Base-by-base conservation (phyloP, 305 asterid species). In the Ajuga reptans region DNA sequence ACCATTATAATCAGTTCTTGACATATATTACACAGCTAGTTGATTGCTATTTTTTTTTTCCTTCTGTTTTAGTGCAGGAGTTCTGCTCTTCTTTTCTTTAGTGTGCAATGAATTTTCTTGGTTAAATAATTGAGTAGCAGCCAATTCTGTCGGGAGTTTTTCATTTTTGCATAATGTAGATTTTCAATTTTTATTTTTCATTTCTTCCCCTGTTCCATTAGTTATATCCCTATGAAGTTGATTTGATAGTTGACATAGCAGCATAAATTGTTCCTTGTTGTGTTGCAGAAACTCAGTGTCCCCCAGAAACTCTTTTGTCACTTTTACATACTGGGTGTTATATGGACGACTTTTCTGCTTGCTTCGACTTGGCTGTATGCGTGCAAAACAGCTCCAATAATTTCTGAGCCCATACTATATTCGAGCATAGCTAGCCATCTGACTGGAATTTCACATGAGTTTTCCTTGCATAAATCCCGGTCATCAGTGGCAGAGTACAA, bases 281-380 rank as follows among this genome's bases (percentile, higher is more conserved):
- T 29, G 37, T 14, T 75, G 89, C 88, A 92, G 97, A 88, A 78
- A 75, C 75, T 86, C 70, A 69, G 88, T 29, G 84, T 92, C 52
- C 96, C 97, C 10, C 96, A 90, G 79, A 88, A 77, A 69, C 80
- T 78, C 82, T 92, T 92, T 67, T 68, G 83, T 72, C 98, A 92
- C 80, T 92, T 92, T 72, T 90, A 92, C 76, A 49, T 81, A 34
- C 46, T 92, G 76, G 97, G 79, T 16, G 83, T 78, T 79, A 57
- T 70, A 50, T 92, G 97, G 96, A 89, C 84, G 27, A 80, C 87
- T 4, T 45, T 84, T 75, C 86, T 92, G 80, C 84, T 92, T 64
- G 80, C 60, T 78, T 72, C 79, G 12, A 89, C 94, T 17, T 92
- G 91, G 92, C 45, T 72, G 18, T 88, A 82, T 73, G 97, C 95